A percentile compares a stretch with the other conserved stretches of the same genome.
These are phyloP conservation scores for Amphirosellinia nigrospora DNA, from an alignment of 495 filamentous ascomycete genomes.

Conservation along the genomic window DNA sequence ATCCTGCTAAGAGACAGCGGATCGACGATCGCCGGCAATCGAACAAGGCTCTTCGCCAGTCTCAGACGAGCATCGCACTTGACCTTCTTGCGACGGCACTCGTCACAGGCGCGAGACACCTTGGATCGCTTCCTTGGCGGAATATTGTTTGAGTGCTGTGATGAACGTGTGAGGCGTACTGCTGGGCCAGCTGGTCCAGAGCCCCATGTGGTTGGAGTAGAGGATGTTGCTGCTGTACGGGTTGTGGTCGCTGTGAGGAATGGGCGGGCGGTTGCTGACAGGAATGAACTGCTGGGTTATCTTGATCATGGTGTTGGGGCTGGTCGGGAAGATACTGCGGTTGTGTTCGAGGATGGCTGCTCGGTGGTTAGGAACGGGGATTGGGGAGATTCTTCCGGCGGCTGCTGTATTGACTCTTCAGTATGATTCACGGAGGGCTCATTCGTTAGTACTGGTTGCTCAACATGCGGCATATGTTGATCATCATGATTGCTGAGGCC, in stretches of 20 bases:
- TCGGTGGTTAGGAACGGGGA: conserved; percentile 28
- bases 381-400: conserved; percentile 20
- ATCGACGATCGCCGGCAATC: conserved; percentile 82
- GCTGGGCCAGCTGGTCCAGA: conserved; percentile 34
- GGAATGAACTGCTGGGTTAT: conserved; percentile 36
- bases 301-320: conserved; percentile 26
- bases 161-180: conserved; percentile 27
- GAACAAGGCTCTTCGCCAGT: conserved; percentile 77
- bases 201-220: conserved; percentile 38
- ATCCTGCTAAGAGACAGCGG: conserved; percentile 85
- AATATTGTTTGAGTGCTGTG: conserved; percentile 57
- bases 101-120: conserved; percentile 92
- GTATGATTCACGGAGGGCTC: conserved; percentile 28
- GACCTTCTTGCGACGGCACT: conserved; percentile 96
- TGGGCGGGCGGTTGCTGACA: conserved; percentile 34
- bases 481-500: conserved; percentile 31
- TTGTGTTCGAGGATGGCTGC: conserved; percentile 32
- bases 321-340: conserved; percentile 32
- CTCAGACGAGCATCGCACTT: conserved; percentile 88
- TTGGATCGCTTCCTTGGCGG: conserved; percentile 85
- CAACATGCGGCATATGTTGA: conserved; percentile 28
- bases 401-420: neutral
- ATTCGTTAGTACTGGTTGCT: conserved; percentile 28
- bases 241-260: conserved; percentile 40
- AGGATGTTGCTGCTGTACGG: conserved; percentile 39